These are phyloP conservation scores for Didymella pomorum DNA, from an alignment of 2,329 filamentous ascomycete genomes.

Conservation along the genomic window DNA sequence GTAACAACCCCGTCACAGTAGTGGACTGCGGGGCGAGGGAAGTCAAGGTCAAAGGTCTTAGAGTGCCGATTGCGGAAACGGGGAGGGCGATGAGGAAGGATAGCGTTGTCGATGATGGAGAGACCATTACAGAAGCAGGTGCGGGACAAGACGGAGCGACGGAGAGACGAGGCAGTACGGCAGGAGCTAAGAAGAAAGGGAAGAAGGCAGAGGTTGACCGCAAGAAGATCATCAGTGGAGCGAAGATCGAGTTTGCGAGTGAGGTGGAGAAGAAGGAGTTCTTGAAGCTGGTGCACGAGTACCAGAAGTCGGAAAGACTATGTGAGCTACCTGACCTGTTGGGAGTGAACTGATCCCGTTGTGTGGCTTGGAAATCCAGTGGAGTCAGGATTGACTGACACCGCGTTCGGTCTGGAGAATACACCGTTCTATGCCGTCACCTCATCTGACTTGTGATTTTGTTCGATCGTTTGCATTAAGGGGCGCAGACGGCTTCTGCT, in stretches of 20 bases:
- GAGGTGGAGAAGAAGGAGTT: slow-evolving; percentile 54
- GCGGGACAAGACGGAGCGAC: slow-evolving; percentile 11
- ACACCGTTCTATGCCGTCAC: too few relatives aligned
- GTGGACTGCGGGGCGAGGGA: slow-evolving; percentile 52
- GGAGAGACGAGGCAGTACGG: not conserved
- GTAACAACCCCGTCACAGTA: slow-evolving; percentile 48
- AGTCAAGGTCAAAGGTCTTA: slow-evolving; percentile 55
- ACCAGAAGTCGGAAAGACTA: slow-evolving; percentile 44
- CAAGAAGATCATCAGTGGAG: slow-evolving; percentile 53
- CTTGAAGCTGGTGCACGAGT: slow-evolving; percentile 48
- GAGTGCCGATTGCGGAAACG: slow-evolving; percentile 43
- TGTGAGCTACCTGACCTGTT: slow-evolving; percentile 51
- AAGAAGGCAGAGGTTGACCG: slow-evolving; percentile 36
- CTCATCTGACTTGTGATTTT: too few relatives aligned
- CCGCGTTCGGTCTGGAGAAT: too few relatives aligned
- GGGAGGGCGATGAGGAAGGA: slow-evolving; percentile 32
- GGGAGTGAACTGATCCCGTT: slow-evolving; percentile 35
- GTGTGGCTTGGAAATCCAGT: too few relatives aligned
- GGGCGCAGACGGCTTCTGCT: too few relatives aligned
- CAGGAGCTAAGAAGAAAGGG: not conserved
- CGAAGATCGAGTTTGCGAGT: slow-evolving; percentile 55
- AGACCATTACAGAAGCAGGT: not conserved
- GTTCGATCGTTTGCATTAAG: too few relatives aligned
- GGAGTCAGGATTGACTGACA: too few relatives aligned
- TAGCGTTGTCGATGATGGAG: slow-evolving; percentile 22